phyloP scores from a whole-genome alignment of 495 filamentous ascomycete genomes.

The Penicillium taxi region DNA sequence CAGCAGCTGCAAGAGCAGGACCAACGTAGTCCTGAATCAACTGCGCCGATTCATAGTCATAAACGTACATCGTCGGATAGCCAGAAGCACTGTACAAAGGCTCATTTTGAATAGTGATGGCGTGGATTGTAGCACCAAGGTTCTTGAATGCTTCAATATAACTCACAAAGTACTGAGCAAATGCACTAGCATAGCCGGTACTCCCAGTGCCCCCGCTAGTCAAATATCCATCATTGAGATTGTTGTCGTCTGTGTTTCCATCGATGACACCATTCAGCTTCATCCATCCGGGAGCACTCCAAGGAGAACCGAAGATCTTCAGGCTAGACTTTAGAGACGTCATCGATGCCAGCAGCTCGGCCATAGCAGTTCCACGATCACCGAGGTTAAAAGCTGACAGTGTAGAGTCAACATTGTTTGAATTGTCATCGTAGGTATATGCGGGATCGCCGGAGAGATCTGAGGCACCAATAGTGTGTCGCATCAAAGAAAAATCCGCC shows the following conservation, averaged over 20 bases:
- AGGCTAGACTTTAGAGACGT: constrained; percentile 30
- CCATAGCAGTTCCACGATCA: constrained; percentile 46
- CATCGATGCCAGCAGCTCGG: constrained; percentile 22
- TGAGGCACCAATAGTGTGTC: constrained; percentile 48
- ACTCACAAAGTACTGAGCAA: constrained; percentile 49
- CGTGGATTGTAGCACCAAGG: constrained; percentile 40
- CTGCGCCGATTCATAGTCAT: constrained; percentile 39
- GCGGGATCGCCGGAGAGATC: constrained; percentile 41
- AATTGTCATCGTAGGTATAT: constrained; percentile 48
- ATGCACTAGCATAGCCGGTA: constrained; percentile 32
- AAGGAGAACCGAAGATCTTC: constrained; percentile 44
- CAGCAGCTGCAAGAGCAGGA: constrained; percentile 35
- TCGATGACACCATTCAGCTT: constrained; percentile 45
- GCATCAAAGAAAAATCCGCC: constrained; percentile 42
- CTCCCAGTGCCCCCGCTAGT: constrained; percentile 16
- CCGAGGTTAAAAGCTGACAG: constrained; percentile 40
- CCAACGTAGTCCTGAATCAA: constrained; percentile 44
- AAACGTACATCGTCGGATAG: constrained; percentile 49
- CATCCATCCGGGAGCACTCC: constrained; percentile 53
- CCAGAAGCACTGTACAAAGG: constrained; percentile 45
- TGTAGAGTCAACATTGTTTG: constrained; percentile 29
- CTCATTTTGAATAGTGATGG: constrained; percentile 52
- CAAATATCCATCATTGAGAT: constrained; percentile 38
- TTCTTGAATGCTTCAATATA: constrained; percentile 45
- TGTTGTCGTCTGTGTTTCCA: constrained; percentile 42